Conservation (phyloP, 305 asterid species). For the Fraxinus ornus region DNA sequence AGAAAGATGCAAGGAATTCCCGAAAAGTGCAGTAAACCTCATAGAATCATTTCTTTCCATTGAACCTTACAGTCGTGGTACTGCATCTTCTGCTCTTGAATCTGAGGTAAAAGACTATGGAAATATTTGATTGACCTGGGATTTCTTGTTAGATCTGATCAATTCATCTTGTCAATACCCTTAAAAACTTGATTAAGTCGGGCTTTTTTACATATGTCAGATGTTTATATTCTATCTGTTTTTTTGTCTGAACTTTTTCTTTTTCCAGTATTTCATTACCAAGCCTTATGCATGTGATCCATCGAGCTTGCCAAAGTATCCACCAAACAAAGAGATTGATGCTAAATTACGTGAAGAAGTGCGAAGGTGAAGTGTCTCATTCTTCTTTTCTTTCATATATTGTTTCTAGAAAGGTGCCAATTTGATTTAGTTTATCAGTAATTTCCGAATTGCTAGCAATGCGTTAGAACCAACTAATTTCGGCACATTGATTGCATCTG, state of each 20-base stretch:
- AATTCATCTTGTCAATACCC: background rate
- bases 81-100: slow-evolving; percentile 64
- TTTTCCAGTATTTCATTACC: slow-evolving; percentile 59
- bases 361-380: slow-evolving; percentile 45
- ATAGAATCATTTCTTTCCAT: slow-evolving; percentile 65
- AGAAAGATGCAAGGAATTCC: slow-evolving; percentile 82
- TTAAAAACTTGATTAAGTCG: background rate
- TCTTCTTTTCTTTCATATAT: background rate
- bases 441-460: background rate
- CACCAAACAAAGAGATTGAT: slow-evolving; percentile 94
- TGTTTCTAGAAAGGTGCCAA: background rate
- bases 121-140: background rate
- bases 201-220: background rate
- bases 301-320: slow-evolving; percentile 70
- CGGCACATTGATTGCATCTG: background rate
- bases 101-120: slow-evolving; percentile 50
- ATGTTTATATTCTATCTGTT: background rate
- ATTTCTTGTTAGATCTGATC: background rate
- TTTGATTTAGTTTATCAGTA: background rate
- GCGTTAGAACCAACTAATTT: background rate
- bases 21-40: slow-evolving; percentile 64
- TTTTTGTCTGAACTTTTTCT: background rate
- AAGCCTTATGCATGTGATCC: slow-evolving; percentile 85
- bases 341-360: slow-evolving; percentile 78
- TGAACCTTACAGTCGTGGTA: slow-evolving; percentile 72